A percentile compares a stretch with the other conserved stretches of the same genome.
Conservation (phyloP, 208 protist species). For the Leptomonas pyrrhocoris region DNA sequence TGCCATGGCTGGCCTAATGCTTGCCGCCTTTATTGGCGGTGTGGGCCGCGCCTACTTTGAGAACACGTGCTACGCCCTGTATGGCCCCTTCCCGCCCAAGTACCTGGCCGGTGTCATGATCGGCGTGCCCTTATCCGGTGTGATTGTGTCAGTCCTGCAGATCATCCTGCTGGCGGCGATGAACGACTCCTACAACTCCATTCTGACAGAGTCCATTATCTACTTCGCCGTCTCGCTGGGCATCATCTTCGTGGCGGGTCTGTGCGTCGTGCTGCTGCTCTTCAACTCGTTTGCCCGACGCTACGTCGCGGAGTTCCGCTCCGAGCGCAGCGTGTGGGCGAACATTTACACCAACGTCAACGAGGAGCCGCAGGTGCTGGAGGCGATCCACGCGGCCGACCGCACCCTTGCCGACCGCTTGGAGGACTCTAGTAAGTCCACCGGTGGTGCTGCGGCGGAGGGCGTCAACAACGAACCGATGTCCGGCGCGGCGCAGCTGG, state of each 20-base stretch:
- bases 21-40: slow-evolving; percentile 48
- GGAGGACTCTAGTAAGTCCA: not conserved
- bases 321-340: slow-evolving; percentile 25
- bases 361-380: slow-evolving; percentile 7
- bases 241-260: slow-evolving; percentile 43
- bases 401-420: not conserved
- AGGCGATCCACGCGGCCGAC: not conserved
- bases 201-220: slow-evolving; percentile 54
- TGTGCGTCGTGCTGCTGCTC: slow-evolving; percentile 39
- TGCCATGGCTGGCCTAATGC: slow-evolving; percentile 57
- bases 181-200: slow-evolving; percentile 40
- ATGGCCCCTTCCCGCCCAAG: slow-evolving; percentile 54
- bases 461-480: slow-evolving; percentile 10
- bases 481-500: slow-evolving; percentile 23
- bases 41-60: slow-evolving; percentile 69
- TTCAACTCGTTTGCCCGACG: slow-evolving; percentile 54
- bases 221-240: slow-evolving; percentile 63
- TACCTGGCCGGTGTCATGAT: slow-evolving; percentile 61
- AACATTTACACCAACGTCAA: slow-evolving; percentile 35
- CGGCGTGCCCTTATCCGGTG: slow-evolving; percentile 51
- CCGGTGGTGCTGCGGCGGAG: not conserved
- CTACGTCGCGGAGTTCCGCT: slow-evolving; percentile 67
- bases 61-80: slow-evolving; percentile 75
- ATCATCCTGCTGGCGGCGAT: slow-evolving; percentile 71
- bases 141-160: slow-evolving; percentile 57